phyloP scores from a whole-genome alignment of 2,329 filamentous ascomycete genomes.

The Claviceps fusiformis region DNA sequence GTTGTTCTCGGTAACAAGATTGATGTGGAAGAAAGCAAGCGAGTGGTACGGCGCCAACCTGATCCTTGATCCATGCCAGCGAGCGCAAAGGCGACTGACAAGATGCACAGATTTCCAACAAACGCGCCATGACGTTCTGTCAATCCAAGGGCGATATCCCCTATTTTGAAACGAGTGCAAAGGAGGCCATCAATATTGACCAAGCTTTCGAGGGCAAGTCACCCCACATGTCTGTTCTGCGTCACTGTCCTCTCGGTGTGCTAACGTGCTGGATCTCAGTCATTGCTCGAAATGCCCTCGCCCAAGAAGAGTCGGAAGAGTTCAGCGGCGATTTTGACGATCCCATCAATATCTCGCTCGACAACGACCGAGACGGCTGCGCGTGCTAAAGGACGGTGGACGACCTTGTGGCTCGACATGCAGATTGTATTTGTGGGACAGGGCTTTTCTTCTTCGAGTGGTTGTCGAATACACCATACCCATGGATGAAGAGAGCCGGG shows the following conservation, averaged over 20 bases:
- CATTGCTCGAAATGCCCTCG: slow-evolving; percentile 87
- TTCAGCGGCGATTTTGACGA: slow-evolving; percentile 96
- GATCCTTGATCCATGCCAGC: not conserved
- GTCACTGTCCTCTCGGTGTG: not conserved
- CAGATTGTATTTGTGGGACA: not conserved
- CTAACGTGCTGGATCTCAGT: slow-evolving; percentile 36
- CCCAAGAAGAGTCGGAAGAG: slow-evolving; percentile 95
- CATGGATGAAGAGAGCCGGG: slow-evolving; percentile 1
- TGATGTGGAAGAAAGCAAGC: slow-evolving; percentile 94
- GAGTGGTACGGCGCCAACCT: slow-evolving; percentile 47
- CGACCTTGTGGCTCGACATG: not conserved
- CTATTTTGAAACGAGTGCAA: slow-evolving; percentile 98
- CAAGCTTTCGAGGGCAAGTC: slow-evolving; percentile 53
- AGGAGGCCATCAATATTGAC: slow-evolving; percentile 97
- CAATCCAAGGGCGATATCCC: slow-evolving; percentile 95
- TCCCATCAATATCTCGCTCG: slow-evolving; percentile 95
- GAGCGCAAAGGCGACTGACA: not conserved
- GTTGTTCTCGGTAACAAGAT: slow-evolving; percentile 98
- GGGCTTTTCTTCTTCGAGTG: not conserved
- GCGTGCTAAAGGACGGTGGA: slow-evolving; percentile 51
- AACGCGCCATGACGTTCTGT: slow-evolving; percentile 93
- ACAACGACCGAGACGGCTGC: slow-evolving; percentile 85
- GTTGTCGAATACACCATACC: slow-evolving; percentile 5
- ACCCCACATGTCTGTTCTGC: not conserved
- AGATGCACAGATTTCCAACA: slow-evolving; percentile 62